Conservation (phyloP, 441 rosid species). For the Gossypium lobatum region DNA sequence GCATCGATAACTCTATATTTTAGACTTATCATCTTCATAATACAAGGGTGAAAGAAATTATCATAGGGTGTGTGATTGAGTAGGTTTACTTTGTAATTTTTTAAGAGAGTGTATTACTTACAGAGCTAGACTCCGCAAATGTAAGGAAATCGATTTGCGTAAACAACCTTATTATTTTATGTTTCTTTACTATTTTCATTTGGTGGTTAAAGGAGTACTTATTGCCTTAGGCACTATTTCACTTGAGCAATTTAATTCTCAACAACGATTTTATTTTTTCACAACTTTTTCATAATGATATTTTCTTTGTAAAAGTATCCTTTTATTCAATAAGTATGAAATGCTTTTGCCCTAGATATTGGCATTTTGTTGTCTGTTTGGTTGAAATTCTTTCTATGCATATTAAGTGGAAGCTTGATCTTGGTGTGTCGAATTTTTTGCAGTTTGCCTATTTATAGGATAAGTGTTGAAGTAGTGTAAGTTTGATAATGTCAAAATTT, state of each 20-base stretch:
- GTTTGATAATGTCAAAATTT: neutral
- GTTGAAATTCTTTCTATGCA: neutral
- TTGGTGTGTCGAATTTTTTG: neutral
- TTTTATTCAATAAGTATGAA: neutral
- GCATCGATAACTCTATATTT: too few species aligned
- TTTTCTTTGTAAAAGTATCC: neutral
- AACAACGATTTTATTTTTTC: neutral
- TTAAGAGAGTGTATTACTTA: too few species aligned
- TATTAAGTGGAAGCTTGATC: neutral
- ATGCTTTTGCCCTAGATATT: neutral
- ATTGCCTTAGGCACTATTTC: neutral
- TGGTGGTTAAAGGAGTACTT: too few species aligned
- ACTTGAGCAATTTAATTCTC: neutral
- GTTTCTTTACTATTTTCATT: too few species aligned
- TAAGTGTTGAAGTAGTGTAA: neutral
- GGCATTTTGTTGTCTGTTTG: neutral
- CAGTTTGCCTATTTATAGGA: neutral
- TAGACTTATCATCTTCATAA: too few species aligned
- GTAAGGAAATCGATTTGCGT: too few species aligned
- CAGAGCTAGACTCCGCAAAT: too few species aligned
- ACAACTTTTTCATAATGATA: neutral
- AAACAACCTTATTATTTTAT: too few species aligned
- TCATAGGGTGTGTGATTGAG: too few species aligned
- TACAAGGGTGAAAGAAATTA: too few species aligned
- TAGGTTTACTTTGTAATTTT: too few species aligned